Base-by-base conservation (phyloP, 2,329 filamentous ascomycete genomes). In the Fusarium falciforme region DNA sequence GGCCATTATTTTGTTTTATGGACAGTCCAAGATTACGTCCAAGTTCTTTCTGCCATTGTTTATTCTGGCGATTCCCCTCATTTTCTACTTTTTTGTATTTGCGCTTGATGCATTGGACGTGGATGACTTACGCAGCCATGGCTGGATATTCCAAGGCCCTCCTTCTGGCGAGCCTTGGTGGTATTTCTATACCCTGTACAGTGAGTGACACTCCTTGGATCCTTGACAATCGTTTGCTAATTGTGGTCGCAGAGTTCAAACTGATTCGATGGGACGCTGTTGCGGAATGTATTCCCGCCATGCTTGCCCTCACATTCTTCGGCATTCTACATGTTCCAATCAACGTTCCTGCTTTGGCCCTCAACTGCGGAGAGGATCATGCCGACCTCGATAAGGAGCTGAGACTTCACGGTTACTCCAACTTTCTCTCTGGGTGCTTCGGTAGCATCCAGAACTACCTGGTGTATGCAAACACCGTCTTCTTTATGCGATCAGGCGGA, bases 391-490 rank as follows among this genome's bases (percentile, higher is more conserved):
- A 99, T 80, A 91, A 93, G 71, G 96, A 99, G 81, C 87, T 99
- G 25, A 94, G 95, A 79, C 91, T 97, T 49, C 96, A 99, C 79
- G 96, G 96, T 3, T 90, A 96, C 75, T 98, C 96, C 1, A 99
- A 99, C 83, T 93, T 95, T 20, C 77, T 98, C 12, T 98, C 96
- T 10, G 96, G 96, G 4, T 90, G 92, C 72, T 87, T 90, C 14
- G 96, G 96, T 14, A 98, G 95, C 79, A 97, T 99, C 68, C 89
- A 97, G 83, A 99, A 99, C 82, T 99, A 99, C 79, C 89, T 99
- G 2, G 96, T 99, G 1, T 99, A 98, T 79, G 96, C 96, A 67
- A 99, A 99, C 81, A 98, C 95, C 72, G 90, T 98, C n/a, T 91
- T 99, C 66, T 98, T 99, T 83, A 97, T 98, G 80, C 91, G 93